A percentile compares a stretch with the other conserved stretches of the same genome.
Evolutionary conservation across 352 stramenopile genomes (phyloP).

Genomic region (Aphanomyces stellatus): DNA sequence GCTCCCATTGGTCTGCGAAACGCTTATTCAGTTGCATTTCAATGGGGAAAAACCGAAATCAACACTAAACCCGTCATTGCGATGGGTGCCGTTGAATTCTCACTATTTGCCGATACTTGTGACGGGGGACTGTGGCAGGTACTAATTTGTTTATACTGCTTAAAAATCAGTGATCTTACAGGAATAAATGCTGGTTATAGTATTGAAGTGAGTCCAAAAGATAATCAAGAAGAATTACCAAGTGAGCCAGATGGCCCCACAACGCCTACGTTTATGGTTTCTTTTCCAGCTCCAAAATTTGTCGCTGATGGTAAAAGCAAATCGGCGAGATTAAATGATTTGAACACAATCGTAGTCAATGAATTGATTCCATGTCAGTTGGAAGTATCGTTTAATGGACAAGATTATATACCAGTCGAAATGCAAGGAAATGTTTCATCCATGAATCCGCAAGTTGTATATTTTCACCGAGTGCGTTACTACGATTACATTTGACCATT

Average conservation of each 20-base stretch:
- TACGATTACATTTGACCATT: background rate
- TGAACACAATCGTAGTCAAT: background rate
- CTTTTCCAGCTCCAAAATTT: background rate
- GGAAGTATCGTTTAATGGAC: conserved; percentile 53
- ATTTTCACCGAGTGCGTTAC: conserved; percentile 28
- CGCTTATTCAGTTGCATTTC: conserved; percentile 30
- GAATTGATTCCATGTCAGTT: conserved; percentile 30
- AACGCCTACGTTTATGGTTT: background rate
- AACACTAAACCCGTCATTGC: conserved; percentile 28
- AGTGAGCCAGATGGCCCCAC: background rate
- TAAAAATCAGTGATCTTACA: background rate
- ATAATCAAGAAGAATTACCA: background rate
- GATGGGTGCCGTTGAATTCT: conserved; percentile 24
- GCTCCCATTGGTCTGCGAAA: conserved; percentile 26
- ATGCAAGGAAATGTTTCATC: conserved; percentile 20
- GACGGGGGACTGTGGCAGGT: background rate
- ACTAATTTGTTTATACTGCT: background rate
- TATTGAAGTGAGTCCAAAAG: background rate
- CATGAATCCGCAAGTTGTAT: conserved; percentile 27
- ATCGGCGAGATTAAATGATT: too few relatives aligned
- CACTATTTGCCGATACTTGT: background rate
- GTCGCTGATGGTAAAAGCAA: background rate
- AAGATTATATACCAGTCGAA: conserved; percentile 33
- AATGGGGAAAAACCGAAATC: conserved; percentile 34
- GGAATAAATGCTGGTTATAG: too few relatives aligned